Base-by-base conservation (phyloP, 495 filamentous ascomycete genomes). In the Aspergillus carlsbadensis region DNA sequence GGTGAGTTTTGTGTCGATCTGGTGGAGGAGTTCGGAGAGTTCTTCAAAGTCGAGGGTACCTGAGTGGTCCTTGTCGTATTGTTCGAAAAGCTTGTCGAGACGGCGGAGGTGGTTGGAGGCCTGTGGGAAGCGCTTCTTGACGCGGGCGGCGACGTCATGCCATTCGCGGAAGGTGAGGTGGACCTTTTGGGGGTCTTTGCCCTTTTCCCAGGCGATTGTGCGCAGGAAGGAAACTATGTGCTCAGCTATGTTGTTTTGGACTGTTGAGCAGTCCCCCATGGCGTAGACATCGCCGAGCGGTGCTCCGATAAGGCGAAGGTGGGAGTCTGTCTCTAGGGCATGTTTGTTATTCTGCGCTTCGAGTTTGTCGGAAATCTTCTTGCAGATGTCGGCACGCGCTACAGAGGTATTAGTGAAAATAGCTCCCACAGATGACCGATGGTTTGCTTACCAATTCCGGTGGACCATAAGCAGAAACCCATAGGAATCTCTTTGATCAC, bases 381-480 rank as follows among this genome's bases (percentile, higher is more conserved):
- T 81, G 69, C 82, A 87, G 60, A 99, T 83, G 10, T 88, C 84
- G 15, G 88, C 87, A 68, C 96, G 94, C 0, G 91, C 87, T 78
- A 39, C n/a, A 24, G 33, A 44, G 63, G 15, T 14, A 11, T 52
- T 52, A 52, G 36, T 20, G 13, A 17, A 17, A 33, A 18, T 2
- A 21, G 5, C 4, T 29, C 1, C 13, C 26, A 6, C 17, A 10
- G 15, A 10, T 10, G 11, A 6, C 8, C 8, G 10, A 35, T 18
- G 3, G n/a, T 18, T 13, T 31, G n/a, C 77, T 65, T 67, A 81
- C 78, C 68, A 37, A 99, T 93, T 53, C 95, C 95, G 1, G 95
- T 99, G 0, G 94, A 98, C 95, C 95, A 99, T 6, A 99, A 78
- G 64, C 94, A 98, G 73, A 99, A 96, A 44, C 89, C 93, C 78